Base-by-base conservation (phyloP, 129 eudicot genomes). In the Lonicera japonica region DNA sequence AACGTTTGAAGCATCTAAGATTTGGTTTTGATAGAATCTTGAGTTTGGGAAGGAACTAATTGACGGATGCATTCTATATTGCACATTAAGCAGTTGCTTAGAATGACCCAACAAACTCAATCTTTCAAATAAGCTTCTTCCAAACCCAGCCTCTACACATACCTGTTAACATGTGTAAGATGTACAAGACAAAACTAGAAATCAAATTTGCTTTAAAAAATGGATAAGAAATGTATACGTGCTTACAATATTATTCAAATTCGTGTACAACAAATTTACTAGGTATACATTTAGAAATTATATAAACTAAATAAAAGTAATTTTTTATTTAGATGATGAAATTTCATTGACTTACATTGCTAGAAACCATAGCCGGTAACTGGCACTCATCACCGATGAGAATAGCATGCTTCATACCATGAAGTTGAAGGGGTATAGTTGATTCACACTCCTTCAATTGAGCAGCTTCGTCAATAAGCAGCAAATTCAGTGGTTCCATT, bases 321-420 rank as follows among this genome's bases (percentile, higher is more conserved):
- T n/a, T n/a, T n/a, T n/a, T n/a, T n/a, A n/a, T n/a, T n/a, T n/a
- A 43, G 13, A 43, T 10, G 50, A 43, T 10, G 50, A 43, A 43
- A 11, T 43, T n/a, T n/a, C 50, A 43, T 43, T 59, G 22, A 69
- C 82, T 55, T 73, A 81, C 82, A 6, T 46, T 61, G 76, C 86
- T 81, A n/a, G 13, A 54, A 21, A 81, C 82, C 64, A 70, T 81
- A 15, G 86, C 82, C 1, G 86, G 86, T 61, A 81, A 61, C 41
- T 81, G 86, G 69, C 73, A 45, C 68, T 81, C 86, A n/a, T 81
- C 86, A 21, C 86, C 86, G 24, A 81, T 65, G 22, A 81, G 82
- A 46, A 81, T 52, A 73, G 77, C 79, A 62, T 81, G 86, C 21
- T 46, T 58, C 18, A 81, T 18, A 21, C 86, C 82, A 2, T 0